These are phyloP conservation scores for Tolypocladium guangdongense DNA, from an alignment of 2,329 filamentous ascomycete species.

Conservation along the genomic window DNA sequence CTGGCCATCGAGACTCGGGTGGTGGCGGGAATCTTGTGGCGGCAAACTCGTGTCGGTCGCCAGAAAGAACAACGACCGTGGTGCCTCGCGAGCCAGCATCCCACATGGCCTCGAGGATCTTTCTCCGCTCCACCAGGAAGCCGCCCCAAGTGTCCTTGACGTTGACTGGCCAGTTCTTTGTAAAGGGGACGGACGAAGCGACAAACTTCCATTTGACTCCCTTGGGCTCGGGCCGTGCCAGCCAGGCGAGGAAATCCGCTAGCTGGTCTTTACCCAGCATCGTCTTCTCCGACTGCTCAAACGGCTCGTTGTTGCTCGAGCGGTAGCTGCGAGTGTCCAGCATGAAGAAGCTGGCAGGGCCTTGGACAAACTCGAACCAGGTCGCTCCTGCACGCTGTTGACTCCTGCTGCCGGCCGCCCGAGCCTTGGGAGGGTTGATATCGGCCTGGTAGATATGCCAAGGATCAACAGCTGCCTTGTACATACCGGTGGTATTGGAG, in stretches of 20 bases:
- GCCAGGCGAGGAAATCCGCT: slow-evolving; percentile 66
- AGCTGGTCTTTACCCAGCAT: slow-evolving; percentile 81
- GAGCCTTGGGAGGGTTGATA: slow-evolving; percentile 66
- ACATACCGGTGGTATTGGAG: slow-evolving; percentile 69
- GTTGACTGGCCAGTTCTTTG: slow-evolving; percentile 92
- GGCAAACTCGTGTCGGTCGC: slow-evolving; percentile 94
- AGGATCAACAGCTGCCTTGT: slow-evolving; percentile 68
- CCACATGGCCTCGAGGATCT: slow-evolving; percentile 87
- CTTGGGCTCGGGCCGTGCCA: slow-evolving; percentile 58
- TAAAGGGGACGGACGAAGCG: slow-evolving; percentile 84
- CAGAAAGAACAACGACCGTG: slow-evolving; percentile 75
- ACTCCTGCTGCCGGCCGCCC: slow-evolving; percentile 31
- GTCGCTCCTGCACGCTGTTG: slow-evolving; percentile 46
- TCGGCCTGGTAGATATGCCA: slow-evolving; percentile 79
- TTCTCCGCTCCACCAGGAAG: slow-evolving; percentile 68
- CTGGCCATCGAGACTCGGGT: slow-evolving; percentile 48
- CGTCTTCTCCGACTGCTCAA: slow-evolving; percentile 57
- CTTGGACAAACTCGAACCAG: slow-evolving; percentile 83
- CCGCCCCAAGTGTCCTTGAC: slow-evolving; percentile 89
- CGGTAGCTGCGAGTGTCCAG: slow-evolving; percentile 85
- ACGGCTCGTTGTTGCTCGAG: slow-evolving; percentile 51
- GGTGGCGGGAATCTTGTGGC: slow-evolving; percentile 69
- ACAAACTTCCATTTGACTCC: slow-evolving; percentile 92
- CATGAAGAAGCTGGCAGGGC: slow-evolving; percentile 89
- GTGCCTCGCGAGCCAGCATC: slow-evolving; percentile 63